These are phyloP conservation scores for Centrapalus pauciflorus DNA, from an alignment of 129 eudicot species.

Conservation along the genomic window DNA sequence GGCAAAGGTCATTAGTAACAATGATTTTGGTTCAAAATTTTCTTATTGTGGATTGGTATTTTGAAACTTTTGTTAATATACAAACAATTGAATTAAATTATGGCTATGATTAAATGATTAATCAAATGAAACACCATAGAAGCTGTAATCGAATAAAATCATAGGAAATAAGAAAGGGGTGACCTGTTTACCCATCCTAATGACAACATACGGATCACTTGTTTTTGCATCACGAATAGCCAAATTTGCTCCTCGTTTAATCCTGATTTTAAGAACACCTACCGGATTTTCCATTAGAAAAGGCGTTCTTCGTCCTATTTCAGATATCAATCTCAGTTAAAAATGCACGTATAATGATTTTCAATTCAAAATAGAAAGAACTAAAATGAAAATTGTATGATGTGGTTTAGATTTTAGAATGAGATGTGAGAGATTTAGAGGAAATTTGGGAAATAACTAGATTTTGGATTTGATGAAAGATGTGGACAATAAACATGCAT, in stretches of 20 bases:
- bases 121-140: neutral
- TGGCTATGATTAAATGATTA: neutral
- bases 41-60: neutral
- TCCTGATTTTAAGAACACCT: conserved; percentile 45
- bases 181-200: conserved; percentile 61
- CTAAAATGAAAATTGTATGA: no score
- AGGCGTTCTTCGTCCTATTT: no score
- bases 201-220: conserved; percentile 56
- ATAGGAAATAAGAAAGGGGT: neutral
- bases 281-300: conserved; percentile 32
- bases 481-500: no score
- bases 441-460: no score
- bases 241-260: conserved; percentile 42
- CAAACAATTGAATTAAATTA: neutral
- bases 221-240: conserved; percentile 51
- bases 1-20: neutral
- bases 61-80: neutral
- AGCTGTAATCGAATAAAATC: neutral
- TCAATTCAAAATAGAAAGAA: no score
- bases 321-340: no score
- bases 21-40: neutral
- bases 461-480: no score
- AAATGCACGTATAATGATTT: no score
- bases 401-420: no score
- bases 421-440: no score